A percentile compares a stretch with the other conserved stretches of the same genome.
Conservation (phyloP, 345 rosid species). For the Bruguiera parviflora region DNA sequence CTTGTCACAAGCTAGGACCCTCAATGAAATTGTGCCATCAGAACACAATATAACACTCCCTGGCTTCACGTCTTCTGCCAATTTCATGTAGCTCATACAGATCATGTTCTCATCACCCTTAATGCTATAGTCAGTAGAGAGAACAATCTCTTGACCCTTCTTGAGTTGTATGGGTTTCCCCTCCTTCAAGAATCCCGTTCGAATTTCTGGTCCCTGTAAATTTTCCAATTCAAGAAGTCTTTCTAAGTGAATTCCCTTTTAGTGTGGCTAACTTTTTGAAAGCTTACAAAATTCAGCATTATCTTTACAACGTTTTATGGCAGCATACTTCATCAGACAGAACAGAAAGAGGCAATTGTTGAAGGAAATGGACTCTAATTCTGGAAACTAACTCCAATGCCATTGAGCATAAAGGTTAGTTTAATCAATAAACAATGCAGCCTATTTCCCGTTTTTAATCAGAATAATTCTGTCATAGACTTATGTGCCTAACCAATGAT, state of each 20-base stretch:
- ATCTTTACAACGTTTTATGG: not conserved
- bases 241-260: not conserved
- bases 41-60: slow-evolving; percentile 33
- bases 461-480: not conserved
- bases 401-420: not conserved
- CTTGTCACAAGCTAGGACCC: slow-evolving; percentile 24
- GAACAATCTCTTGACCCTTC: slow-evolving; percentile 25
- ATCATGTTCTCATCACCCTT: slow-evolving; percentile 30
- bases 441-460: not conserved
- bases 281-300: not conserved
- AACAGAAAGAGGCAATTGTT: not conserved
- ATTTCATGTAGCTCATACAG: slow-evolving; percentile 28
- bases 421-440: not conserved
- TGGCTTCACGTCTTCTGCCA: slow-evolving; percentile 32
- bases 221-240: not conserved
- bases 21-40: slow-evolving; percentile 29
- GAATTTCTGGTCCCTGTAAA: slow-evolving; percentile 26
- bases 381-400: not conserved
- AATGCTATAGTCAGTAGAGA: slow-evolving; percentile 26
- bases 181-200: slow-evolving; percentile 27
- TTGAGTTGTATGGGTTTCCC: slow-evolving; percentile 24
- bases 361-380: not conserved
- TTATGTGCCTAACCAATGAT: not conserved
- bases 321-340: not conserved
- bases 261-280: not conserved